phyloP scores from a whole-genome alignment of 495 filamentous ascomycete species.

The Hypoxylon lienhwacheense region DNA sequence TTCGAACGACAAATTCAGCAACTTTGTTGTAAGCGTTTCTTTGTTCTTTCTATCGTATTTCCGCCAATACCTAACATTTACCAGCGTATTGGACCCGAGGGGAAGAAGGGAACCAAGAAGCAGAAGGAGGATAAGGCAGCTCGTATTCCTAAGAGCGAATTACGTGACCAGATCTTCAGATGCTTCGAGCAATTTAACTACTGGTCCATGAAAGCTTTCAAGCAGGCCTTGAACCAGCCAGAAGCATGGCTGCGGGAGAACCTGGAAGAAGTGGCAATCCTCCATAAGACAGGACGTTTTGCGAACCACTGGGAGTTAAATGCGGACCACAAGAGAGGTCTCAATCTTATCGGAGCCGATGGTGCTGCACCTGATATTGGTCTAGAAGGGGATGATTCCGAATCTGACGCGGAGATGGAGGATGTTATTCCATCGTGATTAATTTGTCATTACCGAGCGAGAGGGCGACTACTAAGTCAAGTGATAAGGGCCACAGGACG shows the following conservation, averaged over 20 bases:
- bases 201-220: constrained; percentile 85
- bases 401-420: constrained; percentile 71
- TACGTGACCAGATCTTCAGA: constrained; percentile 77
- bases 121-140: constrained; percentile 77
- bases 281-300: constrained; percentile 78
- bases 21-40: constrained; percentile 58
- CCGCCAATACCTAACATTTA: constrained; percentile 32
- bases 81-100: constrained; percentile 41
- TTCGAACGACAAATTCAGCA: constrained; percentile 50
- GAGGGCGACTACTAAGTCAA: not conserved
- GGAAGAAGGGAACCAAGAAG: constrained; percentile 53
- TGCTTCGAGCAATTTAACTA: constrained; percentile 83
- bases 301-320: constrained; percentile 83
- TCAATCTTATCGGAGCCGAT: constrained; percentile 50
- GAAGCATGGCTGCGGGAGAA: constrained; percentile 88
- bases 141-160: constrained; percentile 82
- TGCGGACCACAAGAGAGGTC: constrained; percentile 62
- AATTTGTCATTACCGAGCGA: too few species aligned
- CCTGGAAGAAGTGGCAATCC: constrained; percentile 75
- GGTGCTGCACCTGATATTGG: constrained; percentile 56
- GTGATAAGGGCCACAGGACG: not conserved
- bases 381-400: constrained; percentile 63
- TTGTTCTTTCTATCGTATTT: not conserved
- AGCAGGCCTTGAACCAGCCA: constrained; percentile 72
- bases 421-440: constrained; percentile 54